A percentile compares a stretch with the other conserved stretches of the same genome.
These are phyloP conservation scores for Annulohypoxylon moriforme DNA, from an alignment of 495 filamentous ascomycete genomes.

Conservation along the genomic window DNA sequence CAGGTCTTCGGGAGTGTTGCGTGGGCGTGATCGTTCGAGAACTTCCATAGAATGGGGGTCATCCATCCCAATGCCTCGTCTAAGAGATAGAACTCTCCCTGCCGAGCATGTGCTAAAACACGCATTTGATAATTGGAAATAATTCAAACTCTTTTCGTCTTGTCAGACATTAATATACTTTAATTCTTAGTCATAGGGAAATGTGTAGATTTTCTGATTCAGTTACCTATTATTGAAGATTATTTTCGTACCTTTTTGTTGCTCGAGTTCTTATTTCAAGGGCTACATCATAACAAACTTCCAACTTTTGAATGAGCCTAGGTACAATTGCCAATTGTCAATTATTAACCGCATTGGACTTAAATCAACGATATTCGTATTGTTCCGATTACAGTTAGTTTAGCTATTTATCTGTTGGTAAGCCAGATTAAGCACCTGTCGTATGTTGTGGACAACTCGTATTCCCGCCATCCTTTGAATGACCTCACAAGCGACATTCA, in stretches of 20 bases:
- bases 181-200: neutral
- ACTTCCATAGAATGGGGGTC: neutral
- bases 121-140: neutral
- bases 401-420: neutral
- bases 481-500: neutral
- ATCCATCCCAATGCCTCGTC: neutral
- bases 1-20: neutral
- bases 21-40: neutral
- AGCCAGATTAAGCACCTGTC: neutral
- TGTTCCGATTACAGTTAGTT: neutral
- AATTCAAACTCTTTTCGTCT: neutral
- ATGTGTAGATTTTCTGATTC: neutral
- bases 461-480: neutral
- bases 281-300: neutral
- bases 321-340: neutral
- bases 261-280: too few species aligned
- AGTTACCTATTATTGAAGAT: neutral
- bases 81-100: neutral
- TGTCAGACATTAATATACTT: neutral
- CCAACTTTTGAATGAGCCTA: neutral
- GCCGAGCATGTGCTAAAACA: neutral
- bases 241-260: neutral
- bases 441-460: neutral
- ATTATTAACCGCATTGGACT: neutral
- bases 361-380: neutral